A percentile compares a stretch with the other conserved stretches of the same genome.
These are phyloP conservation scores for Cyberlindnera meyerae DNA, from an alignment of 805 yeast species.

Conservation along the genomic window DNA sequence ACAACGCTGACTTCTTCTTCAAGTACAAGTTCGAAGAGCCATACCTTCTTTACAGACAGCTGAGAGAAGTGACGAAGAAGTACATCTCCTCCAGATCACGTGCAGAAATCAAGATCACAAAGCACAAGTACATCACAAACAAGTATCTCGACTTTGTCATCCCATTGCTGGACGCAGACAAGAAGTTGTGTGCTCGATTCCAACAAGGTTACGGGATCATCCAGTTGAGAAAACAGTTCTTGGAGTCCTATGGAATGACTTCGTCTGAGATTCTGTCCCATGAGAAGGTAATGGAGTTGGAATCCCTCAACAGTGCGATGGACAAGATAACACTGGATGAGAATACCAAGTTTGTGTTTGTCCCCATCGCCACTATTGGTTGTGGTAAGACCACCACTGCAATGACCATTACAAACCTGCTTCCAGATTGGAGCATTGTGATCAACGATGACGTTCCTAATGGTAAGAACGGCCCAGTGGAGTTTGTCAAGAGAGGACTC, in stretches of 20 bases:
- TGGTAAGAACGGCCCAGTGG: slow-evolving; percentile 39
- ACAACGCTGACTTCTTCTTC: slow-evolving; percentile 59
- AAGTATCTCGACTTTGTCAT: slow-evolving; percentile 66
- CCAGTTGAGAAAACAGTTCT: slow-evolving; percentile 60
- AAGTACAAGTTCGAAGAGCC: slow-evolving; percentile 96
- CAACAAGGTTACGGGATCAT: slow-evolving; percentile 66
- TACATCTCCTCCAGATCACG: slow-evolving; percentile 34
- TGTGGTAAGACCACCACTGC: slow-evolving; percentile 92
- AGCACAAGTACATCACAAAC: slow-evolving; percentile 56
- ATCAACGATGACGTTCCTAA: slow-evolving; percentile 75
- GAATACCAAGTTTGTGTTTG: slow-evolving; percentile 52
- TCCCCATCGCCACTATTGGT: slow-evolving; percentile 88
- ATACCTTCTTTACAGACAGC: slow-evolving; percentile 80
- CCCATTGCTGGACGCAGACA: slow-evolving; percentile 47
- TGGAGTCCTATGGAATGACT: slow-evolving; percentile 45
- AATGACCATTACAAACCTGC: slow-evolving; percentile 49
- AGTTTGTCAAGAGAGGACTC: slow-evolving; percentile 44
- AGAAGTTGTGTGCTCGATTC: slow-evolving; percentile 42
- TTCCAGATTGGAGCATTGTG: slow-evolving; percentile 62
- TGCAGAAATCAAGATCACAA: slow-evolving; percentile 36
- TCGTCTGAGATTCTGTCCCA: slow-evolving; percentile 56
- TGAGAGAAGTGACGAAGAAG: slow-evolving; percentile 79
- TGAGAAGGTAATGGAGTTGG: slow-evolving; percentile 34
- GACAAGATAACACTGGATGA: slow-evolving; percentile 31
- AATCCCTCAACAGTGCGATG: slow-evolving; percentile 34